These are phyloP conservation scores for Sugiyamaella lignohabitans DNA, from an alignment of 805 yeast genomes.

Conservation along the genomic window DNA sequence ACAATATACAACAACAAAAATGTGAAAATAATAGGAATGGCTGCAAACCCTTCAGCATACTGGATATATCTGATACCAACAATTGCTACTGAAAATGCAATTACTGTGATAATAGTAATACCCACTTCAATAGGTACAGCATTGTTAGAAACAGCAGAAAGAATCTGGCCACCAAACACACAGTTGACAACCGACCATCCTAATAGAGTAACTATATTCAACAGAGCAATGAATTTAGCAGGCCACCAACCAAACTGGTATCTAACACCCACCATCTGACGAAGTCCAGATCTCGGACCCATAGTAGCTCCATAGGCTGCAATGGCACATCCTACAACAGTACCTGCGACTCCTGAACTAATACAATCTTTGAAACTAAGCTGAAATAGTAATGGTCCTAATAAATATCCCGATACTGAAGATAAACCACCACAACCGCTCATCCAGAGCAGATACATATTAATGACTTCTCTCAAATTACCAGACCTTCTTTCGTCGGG, in stretches of 20 bases:
- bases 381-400: slow-evolving; percentile 67
- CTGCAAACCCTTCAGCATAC: slow-evolving; percentile 58
- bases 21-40: slow-evolving; percentile 62
- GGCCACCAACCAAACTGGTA: slow-evolving; percentile 82
- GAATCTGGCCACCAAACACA: slow-evolving; percentile 81
- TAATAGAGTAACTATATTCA: slow-evolving; percentile 65
- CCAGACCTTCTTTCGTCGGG: slow-evolving; percentile 51
- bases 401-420: slow-evolving; percentile 75
- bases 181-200: slow-evolving; percentile 96
- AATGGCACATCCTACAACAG: slow-evolving; percentile 60
- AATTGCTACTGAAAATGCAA: slow-evolving; percentile 61
- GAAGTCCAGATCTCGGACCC: slow-evolving; percentile 87
- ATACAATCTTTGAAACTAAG: slow-evolving; percentile 62
- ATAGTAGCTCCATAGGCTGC: slow-evolving; percentile 80
- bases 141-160: slow-evolving; percentile 58
- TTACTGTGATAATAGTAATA: slow-evolving; percentile 58
- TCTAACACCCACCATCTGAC: slow-evolving; percentile 82
- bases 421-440: slow-evolving; percentile 85
- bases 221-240: slow-evolving; percentile 66
- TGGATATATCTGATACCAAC: slow-evolving; percentile 73
- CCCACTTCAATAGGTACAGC: slow-evolving; percentile 68
- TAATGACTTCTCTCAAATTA: slow-evolving; percentile 18
- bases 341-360: slow-evolving; percentile 56
- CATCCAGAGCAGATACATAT: slow-evolving; percentile 69
- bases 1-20: slow-evolving; percentile 61